These are phyloP conservation scores for Talaromyces rugulosus DNA, from an alignment of 2,329 filamentous ascomycete genomes.

Conservation along the genomic window DNA sequence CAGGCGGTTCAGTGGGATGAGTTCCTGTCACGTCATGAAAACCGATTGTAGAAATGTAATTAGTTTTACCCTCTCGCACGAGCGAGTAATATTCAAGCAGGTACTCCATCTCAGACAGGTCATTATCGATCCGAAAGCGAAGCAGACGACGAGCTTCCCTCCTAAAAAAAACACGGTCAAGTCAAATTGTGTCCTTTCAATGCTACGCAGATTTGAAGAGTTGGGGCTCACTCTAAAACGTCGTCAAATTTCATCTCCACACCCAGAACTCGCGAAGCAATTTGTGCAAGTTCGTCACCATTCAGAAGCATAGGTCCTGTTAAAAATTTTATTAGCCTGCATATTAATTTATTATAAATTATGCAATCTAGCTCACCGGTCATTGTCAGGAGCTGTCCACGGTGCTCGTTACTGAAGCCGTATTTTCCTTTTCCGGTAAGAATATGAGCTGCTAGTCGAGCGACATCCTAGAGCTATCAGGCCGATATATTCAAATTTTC, in stretches of 20 bases:
- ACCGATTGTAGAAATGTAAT: conserved; percentile 50
- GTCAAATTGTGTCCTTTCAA: background rate
- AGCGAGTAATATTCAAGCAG: conserved; percentile 52
- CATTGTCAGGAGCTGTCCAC: conserved; percentile 52
- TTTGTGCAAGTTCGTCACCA: conserved; percentile 45
- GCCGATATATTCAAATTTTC: background rate
- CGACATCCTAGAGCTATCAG: conserved; percentile 38
- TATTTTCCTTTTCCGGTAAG: conserved; percentile 46
- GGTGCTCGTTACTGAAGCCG: conserved; percentile 48
- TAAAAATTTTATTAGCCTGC: background rate
- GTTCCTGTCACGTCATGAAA: conserved; percentile 48
- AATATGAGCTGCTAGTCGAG: conserved; percentile 47
- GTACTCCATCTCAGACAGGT: conserved; percentile 44
- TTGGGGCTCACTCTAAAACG: conserved; percentile 39
- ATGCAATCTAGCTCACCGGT: conserved; percentile 32
- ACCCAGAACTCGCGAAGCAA: conserved; percentile 44
- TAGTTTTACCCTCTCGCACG: conserved; percentile 51
- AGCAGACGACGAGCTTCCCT: conserved; percentile 34
- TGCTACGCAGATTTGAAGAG: background rate
- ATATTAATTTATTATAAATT: background rate
- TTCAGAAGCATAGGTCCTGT: conserved; percentile 45
- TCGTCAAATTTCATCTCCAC: conserved; percentile 43
- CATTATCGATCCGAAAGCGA: conserved; percentile 31
- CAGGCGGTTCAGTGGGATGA: conserved; percentile 44
- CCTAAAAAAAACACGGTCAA: conserved; percentile 13